Conservation (phyloP, 2,329 filamentous ascomycete genomes). For the Neofusicoccum sp. region DNA sequence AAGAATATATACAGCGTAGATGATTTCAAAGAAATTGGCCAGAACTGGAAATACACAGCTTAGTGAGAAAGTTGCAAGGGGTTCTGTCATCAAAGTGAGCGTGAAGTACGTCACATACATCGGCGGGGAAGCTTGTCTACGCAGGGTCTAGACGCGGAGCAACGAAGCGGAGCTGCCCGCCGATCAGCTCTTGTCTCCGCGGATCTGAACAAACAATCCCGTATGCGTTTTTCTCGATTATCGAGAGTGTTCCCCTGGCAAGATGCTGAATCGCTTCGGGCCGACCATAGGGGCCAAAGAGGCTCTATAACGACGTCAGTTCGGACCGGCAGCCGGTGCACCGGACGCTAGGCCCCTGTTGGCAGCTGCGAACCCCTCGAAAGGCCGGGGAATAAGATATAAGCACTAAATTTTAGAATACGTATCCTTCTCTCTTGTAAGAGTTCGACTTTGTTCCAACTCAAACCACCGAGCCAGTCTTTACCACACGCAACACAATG, state of each 20-base stretch:
- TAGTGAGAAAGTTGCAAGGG: slow-evolving; percentile 12
- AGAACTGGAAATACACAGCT: too few species aligned
- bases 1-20: not conserved
- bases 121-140: not conserved
- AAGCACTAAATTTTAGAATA: too few species aligned
- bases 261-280: not conserved
- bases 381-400: too few species aligned
- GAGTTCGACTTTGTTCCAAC: too few species aligned
- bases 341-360: too few species aligned
- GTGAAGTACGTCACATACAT: not conserved
- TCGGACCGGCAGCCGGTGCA: not conserved
- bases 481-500: too few species aligned
- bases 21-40: not conserved
- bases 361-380: too few species aligned
- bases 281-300: not conserved
- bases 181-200: not conserved
- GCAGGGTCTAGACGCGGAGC: not conserved
- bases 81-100: not conserved
- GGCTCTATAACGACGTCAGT: not conserved
- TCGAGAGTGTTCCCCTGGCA: too few species aligned
- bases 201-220: not conserved
- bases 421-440: too few species aligned
- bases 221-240: not conserved
- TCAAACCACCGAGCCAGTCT: too few species aligned
- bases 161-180: not conserved